phyloP scores from a whole-genome alignment of 495 filamentous ascomycete genomes.

The Penicillium ochrochloron region DNA sequence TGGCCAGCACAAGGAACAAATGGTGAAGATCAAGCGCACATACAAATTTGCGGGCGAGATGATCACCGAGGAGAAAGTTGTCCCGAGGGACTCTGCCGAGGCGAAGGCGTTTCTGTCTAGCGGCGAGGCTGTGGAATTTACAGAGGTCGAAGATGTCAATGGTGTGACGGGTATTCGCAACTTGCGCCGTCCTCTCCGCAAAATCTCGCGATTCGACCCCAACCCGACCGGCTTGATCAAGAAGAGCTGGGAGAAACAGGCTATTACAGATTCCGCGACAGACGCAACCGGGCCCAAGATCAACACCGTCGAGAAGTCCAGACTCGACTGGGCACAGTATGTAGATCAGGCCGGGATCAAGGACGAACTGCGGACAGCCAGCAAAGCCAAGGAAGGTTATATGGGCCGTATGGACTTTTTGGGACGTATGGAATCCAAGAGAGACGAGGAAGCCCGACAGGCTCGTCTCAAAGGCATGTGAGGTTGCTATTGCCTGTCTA shows the following conservation, averaged over 20 bases:
- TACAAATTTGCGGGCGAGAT: conserved; percentile 91
- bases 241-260: conserved; percentile 54
- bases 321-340: conserved; percentile 92
- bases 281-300: conserved; percentile 74
- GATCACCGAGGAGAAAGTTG: conserved; percentile 80
- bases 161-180: conserved; percentile 28
- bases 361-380: conserved; percentile 84
- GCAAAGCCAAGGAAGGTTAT: conserved; percentile 83
- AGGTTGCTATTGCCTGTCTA: conserved; percentile 15
- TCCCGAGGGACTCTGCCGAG: conserved; percentile 78
- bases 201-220: conserved; percentile 83
- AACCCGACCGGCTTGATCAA: conserved; percentile 54
- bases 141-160: conserved; percentile 35
- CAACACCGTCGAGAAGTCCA: conserved; percentile 94
- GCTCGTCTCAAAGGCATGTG: conserved; percentile 61
- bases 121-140: conserved; percentile 45
- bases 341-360: conserved; percentile 91
- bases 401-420: conserved; percentile 87
- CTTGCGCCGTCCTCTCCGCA: conserved; percentile 69
- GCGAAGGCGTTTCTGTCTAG: conserved; percentile 74
- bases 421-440: conserved; percentile 74
- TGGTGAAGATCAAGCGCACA: conserved; percentile 82
- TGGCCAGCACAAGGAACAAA: conserved; percentile 42
- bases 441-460: conserved; percentile 74
- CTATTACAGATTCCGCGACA: conserved; percentile 27